Base-by-base conservation (phyloP, 805 yeast genomes). In the Kockiozyma suomiensis region DNA sequence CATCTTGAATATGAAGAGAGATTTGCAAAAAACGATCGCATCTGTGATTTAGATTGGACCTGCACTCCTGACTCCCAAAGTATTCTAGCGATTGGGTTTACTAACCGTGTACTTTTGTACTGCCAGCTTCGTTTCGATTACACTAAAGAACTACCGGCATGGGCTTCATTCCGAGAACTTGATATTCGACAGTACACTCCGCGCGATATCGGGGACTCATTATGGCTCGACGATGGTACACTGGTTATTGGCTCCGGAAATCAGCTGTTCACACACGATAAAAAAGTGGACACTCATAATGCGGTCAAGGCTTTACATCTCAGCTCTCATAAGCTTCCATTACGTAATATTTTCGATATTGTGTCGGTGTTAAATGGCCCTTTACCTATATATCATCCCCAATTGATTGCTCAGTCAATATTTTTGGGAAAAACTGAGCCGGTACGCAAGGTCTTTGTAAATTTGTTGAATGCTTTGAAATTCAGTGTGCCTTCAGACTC, bases 371-470 rank as follows among this genome's bases (percentile, higher is more conserved):
- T 92, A 56, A 92, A 92, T 74, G 97, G 97, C 33, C 94, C 96
- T 0, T 72, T 93, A 15, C 97, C 97, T 0, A 75, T 90, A 0
- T 92, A 89, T 67, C 97, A 93, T 69, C 98, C 98, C 0, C 97
- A 91, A 72, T 81, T 90, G 54, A 73, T 92, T 50, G 85, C 90
- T 47, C 97, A 92, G 71, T 76, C 85, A 3, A 71, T 92, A 19
- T 85, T 87, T 67, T 81, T 83, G 65, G 86, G 85, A 28, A 84
- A 86, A 62, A 64, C 81, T 13, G 74, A 75, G 10, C 69, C 83
- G 1, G 92, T 84, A 1, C 79, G 83, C 61, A 79, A 78, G 40
- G 78, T 92, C 0, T 69, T 93, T 19, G 74, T 81, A 12, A 73
- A 77, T 23, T 73, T 92, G 40, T 82, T 84, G 60, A 70, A 79